Evolutionary conservation across 2,329 filamentous ascomycete species (phyloP).

Genomic region (Venturia pyrina): DNA sequence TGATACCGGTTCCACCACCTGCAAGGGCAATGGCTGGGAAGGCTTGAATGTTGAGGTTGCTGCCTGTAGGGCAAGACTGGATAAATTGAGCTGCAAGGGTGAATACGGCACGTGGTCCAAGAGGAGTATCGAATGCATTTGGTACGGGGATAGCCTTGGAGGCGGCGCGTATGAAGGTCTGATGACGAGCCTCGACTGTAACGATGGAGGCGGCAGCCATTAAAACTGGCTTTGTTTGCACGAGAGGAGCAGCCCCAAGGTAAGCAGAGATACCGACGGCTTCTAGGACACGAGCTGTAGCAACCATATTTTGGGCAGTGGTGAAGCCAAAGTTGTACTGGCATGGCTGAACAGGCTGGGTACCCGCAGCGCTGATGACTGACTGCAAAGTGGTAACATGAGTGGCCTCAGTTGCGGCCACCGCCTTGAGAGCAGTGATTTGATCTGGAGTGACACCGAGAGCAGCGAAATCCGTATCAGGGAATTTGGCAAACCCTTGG

Average conservation of each 20-base stretch:
- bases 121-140: slow-evolving; percentile 59
- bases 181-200: slow-evolving; percentile 63
- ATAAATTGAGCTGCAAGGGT: slow-evolving; percentile 67
- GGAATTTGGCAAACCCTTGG: slow-evolving; percentile 59
- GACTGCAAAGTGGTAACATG: slow-evolving; percentile 52
- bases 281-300: slow-evolving; percentile 60
- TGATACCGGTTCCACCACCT: slow-evolving; percentile 36
- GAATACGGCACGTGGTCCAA: slow-evolving; percentile 60
- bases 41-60: slow-evolving; percentile 52
- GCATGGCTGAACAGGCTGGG: slow-evolving; percentile 58
- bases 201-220: slow-evolving; percentile 59
- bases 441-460: slow-evolving; percentile 47
- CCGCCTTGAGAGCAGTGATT: slow-evolving; percentile 49
- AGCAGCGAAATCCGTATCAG: slow-evolving; percentile 52
- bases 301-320: slow-evolving; percentile 56
- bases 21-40: slow-evolving; percentile 49
- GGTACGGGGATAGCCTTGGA: slow-evolving; percentile 51
- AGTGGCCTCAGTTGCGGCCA: slow-evolving; percentile 52
- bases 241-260: slow-evolving; percentile 58
- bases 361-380: slow-evolving; percentile 51
- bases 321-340: slow-evolving; percentile 62
- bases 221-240: slow-evolving; percentile 51
- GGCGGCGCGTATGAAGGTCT: slow-evolving; percentile 59
- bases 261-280: slow-evolving; percentile 63
- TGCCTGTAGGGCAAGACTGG: slow-evolving; percentile 53